Evolutionary conservation across 305 asterid genomes (phyloP).

Genomic region (Fraxinus paxiana): DNA sequence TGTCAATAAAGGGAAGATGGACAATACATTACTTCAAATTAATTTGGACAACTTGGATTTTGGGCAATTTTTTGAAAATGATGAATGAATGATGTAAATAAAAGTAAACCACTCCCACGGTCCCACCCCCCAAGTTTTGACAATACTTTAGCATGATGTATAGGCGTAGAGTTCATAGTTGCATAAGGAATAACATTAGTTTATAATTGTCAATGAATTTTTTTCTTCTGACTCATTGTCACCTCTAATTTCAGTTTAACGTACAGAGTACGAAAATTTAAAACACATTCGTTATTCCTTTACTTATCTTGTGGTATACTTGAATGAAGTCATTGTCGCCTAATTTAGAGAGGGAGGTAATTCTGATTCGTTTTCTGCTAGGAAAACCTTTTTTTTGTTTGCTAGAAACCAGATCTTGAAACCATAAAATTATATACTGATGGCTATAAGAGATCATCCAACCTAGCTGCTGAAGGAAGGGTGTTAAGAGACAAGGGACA

Average conservation of each 20-base stretch:
- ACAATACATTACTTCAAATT: constrained; percentile 18
- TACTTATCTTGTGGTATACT: background rate
- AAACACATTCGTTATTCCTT: background rate
- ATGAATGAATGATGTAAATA: constrained; percentile 9
- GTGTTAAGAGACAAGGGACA: background rate
- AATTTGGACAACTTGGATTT: constrained; percentile 29
- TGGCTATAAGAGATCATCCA: background rate
- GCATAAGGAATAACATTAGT: background rate
- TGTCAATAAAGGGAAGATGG: constrained; percentile 17
- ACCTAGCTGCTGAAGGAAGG: background rate
- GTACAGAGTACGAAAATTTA: background rate
- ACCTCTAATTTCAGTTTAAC: background rate
- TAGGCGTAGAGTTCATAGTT: background rate
- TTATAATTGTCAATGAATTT: background rate
- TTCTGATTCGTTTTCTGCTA: background rate
- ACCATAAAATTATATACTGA: background rate
- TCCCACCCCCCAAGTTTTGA: background rate
- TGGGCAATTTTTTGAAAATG: constrained; percentile 12
- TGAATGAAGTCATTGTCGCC: background rate
- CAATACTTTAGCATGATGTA: background rate
- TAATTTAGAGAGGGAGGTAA: background rate
- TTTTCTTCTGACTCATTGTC: background rate
- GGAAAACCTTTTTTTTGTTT: background rate
- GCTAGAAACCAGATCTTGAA: background rate
- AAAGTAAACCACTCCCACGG: background rate